These are phyloP conservation scores for Apiospora koreana DNA, from an alignment of 2,329 filamentous ascomycete genomes.

Conservation along the genomic window DNA sequence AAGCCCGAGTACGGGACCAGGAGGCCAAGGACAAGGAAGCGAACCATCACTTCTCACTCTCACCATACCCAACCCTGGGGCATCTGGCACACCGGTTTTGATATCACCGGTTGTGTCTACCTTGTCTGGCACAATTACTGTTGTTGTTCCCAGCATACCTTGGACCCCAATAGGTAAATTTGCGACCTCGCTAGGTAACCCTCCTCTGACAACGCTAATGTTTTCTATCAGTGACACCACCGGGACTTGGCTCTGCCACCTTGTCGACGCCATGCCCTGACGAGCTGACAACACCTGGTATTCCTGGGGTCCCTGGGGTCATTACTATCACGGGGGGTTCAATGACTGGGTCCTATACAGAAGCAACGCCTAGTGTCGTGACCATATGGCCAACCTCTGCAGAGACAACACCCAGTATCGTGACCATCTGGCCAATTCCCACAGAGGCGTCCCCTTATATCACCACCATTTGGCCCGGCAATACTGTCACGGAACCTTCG, in stretches of 20 bases:
- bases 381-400: not conserved
- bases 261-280: conserved; percentile 9
- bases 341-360: not conserved
- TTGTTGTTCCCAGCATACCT: conserved; percentile 17
- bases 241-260: not conserved
- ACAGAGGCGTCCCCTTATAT: not conserved
- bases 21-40: conserved; percentile 8
- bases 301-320: not conserved
- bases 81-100: conserved; percentile 12
- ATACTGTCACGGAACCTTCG: not conserved
- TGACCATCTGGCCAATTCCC: not conserved
- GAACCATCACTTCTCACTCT: conserved; percentile 19
- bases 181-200: not conserved
- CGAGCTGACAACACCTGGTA: not conserved
- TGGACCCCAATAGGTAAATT: conserved; percentile 19
- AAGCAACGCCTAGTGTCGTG: not conserved
- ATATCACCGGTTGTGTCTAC: conserved; percentile 18
- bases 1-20: not conserved
- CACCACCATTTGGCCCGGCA: not conserved
- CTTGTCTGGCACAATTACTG: conserved; percentile 16
- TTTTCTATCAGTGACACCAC: conserved; percentile 13
- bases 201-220: conserved; percentile 10
- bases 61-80: conserved; percentile 17
- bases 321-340: not conserved
- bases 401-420: not conserved